A percentile compares a stretch with the other conserved stretches of the same genome.
Evolutionary conservation across 2,329 filamentous ascomycete genomes (phyloP).

Genomic region (Aureobasidium melanogenum): DNA sequence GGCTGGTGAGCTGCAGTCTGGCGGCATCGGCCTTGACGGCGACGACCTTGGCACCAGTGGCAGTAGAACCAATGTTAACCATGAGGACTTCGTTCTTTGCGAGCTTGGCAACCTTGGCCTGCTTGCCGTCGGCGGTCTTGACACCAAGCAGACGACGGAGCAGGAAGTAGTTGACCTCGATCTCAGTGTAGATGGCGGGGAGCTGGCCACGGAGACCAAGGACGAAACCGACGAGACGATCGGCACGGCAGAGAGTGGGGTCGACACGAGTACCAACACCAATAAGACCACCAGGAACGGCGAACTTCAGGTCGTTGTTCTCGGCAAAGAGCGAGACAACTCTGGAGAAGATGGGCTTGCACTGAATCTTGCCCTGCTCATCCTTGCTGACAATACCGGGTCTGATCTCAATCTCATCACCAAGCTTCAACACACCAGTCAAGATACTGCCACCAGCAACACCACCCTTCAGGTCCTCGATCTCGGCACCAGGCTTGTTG

Average conservation of each 20-base stretch:
- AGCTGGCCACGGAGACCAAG: constrained; percentile 88
- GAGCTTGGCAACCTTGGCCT: constrained; percentile 97
- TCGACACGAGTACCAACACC: constrained; percentile 95
- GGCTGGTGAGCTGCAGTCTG: constrained; percentile 77
- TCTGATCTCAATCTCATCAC: constrained; percentile 96
- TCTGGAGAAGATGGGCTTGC: constrained; percentile 92
- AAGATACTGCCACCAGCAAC: constrained; percentile 95
- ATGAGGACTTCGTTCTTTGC: constrained; percentile 98
- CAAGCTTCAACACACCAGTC: constrained; percentile 91
- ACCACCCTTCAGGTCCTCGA: constrained; percentile 96
- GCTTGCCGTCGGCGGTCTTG: constrained; percentile 95
- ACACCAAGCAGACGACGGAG: constrained; percentile 90
- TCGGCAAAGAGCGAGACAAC: constrained; percentile 95
- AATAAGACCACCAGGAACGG: constrained; percentile 92
- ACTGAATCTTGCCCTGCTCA: constrained; percentile 86
- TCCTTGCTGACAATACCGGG: constrained; percentile 98
- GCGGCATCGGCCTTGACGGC: constrained; percentile 97
- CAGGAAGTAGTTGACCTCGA: constrained; percentile 99
- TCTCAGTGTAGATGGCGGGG: constrained; percentile 94
- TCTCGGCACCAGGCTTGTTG: constrained; percentile 98
- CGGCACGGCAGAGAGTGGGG: constrained; percentile 93
- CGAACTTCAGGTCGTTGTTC: constrained; percentile 97
- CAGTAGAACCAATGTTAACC: constrained; percentile 98
- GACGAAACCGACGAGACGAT: constrained; percentile 97
- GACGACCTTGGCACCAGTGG: constrained; percentile 92